A percentile compares a stretch with the other conserved stretches of the same genome.
Evolutionary conservation across 345 rosid genomes (phyloP).

Genomic region (Brassica rapa): DNA sequence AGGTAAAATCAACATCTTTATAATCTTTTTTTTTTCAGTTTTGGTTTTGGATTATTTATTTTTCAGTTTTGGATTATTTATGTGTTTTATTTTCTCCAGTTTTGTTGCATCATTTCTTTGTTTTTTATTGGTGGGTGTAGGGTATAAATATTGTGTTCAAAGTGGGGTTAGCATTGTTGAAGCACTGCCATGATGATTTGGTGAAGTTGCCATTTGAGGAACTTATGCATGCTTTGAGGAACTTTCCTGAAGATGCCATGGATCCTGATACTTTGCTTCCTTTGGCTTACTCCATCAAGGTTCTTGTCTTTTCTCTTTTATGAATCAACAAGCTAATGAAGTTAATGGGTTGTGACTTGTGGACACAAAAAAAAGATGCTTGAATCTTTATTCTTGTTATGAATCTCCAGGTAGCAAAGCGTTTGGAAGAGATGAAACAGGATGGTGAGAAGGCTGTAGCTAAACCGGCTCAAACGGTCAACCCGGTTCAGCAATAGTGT

Average conservation of each 20-base stretch:
- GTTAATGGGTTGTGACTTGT: conserved; percentile 12
- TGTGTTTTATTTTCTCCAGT: not conserved
- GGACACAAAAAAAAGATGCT: conserved; percentile 1
- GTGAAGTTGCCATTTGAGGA: conserved; percentile 91
- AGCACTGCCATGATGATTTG: conserved; percentile 91
- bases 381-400: conserved; percentile 11
- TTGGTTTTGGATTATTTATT: too few species aligned
- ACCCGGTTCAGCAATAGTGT: conserved; percentile 28
- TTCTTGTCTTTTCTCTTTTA: conserved; percentile 26
- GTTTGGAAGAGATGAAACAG: conserved; percentile 63
- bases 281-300: conserved; percentile 91
- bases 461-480: conserved; percentile 43
- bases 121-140: conserved; percentile 37
- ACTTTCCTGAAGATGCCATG: conserved; percentile 92
- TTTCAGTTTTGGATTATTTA: too few species aligned
- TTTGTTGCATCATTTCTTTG: not conserved
- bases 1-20: conserved; percentile 47
- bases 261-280: conserved; percentile 89
- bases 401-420: conserved; percentile 63
- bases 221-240: conserved; percentile 84
- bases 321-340: conserved; percentile 12
- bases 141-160: conserved; percentile 94
- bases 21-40: not conserved
- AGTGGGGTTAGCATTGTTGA: conserved; percentile 90
- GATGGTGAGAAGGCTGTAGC: conserved; percentile 55